These are phyloP conservation scores for Dimargaris verticillata DNA, from an alignment of 192 early-diverging fungal genomes.

Conservation along the genomic window DNA sequence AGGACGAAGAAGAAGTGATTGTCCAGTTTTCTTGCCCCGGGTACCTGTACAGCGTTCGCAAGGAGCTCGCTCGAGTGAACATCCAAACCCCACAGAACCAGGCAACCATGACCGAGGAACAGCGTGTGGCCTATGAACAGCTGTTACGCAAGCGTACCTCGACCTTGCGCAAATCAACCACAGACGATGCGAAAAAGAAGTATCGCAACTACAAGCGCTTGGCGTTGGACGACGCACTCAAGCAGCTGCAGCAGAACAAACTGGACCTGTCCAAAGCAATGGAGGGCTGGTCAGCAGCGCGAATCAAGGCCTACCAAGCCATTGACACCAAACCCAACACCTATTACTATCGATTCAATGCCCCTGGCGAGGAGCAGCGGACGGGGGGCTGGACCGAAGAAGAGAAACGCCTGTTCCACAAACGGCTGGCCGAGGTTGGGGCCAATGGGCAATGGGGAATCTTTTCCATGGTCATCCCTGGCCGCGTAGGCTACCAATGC, in stretches of 20 bases:
- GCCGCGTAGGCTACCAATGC: conserved; percentile 95
- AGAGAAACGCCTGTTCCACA: conserved; percentile 73
- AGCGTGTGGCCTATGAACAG: conserved; percentile 73
- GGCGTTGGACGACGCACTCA: conserved; percentile 76
- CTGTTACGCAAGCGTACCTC: conserved; percentile 67
- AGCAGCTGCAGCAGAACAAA: conserved; percentile 64
- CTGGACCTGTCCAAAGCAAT: conserved; percentile 71
- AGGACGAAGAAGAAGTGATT: conserved; percentile 87
- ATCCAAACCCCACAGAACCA: conserved; percentile 22
- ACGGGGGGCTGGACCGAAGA: conserved; percentile 81
- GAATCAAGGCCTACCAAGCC: conserved; percentile 79
- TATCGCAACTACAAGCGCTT: conserved; percentile 62
- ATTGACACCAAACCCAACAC: conserved; percentile 93
- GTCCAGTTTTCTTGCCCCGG: conserved; percentile 62
- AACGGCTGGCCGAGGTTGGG: conserved; percentile 68
- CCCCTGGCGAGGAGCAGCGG: conserved; percentile 84
- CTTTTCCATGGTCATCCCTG: conserved; percentile 88
- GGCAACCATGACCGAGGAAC: conserved; percentile 57
- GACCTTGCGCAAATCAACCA: conserved; percentile 64
- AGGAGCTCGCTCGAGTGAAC: conserved; percentile 39
- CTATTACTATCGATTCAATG: conserved; percentile 96
- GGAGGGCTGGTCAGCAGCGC: conserved; percentile 91
- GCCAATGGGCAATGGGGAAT: conserved; percentile 95
- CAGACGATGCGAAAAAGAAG: conserved; percentile 47
- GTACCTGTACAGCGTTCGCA: conserved; percentile 51